A percentile compares a stretch with the other conserved stretches of the same genome.
Conservation (phyloP, 345 rosid species). For the Hypericum perforatum region DNA sequence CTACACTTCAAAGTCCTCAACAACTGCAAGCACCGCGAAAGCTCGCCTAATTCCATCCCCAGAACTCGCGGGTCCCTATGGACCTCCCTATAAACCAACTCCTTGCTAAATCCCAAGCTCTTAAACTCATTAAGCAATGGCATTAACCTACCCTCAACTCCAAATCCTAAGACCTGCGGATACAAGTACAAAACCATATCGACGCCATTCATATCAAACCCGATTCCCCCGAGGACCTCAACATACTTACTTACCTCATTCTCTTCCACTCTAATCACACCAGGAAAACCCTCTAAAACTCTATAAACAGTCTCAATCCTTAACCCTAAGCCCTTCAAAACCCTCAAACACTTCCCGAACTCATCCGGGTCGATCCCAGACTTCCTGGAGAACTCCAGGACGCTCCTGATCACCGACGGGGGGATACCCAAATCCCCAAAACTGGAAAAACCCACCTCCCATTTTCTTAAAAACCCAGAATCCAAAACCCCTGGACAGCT, state of each 20-base stretch:
- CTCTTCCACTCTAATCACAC: constrained; percentile 33
- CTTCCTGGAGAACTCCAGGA: constrained; percentile 44
- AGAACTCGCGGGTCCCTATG: constrained; percentile 48
- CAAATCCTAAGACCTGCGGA: constrained; percentile 45
- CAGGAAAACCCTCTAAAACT: constrained; percentile 47
- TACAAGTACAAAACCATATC: constrained; percentile 39
- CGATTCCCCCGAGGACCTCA: constrained; percentile 40
- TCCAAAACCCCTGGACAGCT: constrained; percentile 66
- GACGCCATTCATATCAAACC: constrained; percentile 26
- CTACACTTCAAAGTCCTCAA: constrained; percentile 54
- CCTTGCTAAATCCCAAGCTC: constrained; percentile 45
- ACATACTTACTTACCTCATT: constrained; percentile 34
- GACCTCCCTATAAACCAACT: constrained; percentile 44
- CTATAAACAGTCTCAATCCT: constrained; percentile 32
- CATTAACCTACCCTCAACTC: constrained; percentile 39
- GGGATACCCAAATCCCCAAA: constrained; percentile 20
- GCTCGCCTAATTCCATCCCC: constrained; percentile 70
- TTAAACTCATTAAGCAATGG: constrained; percentile 55
- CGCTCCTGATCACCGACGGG: constrained; percentile 29
- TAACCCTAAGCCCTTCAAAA: constrained; percentile 58
- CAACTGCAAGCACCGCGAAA: constrained; percentile 52
- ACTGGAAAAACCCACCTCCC: constrained; percentile 31
- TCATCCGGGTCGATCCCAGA: constrained; percentile 37
- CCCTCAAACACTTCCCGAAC: constrained; percentile 20
- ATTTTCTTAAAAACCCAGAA: constrained; percentile 42